These are phyloP conservation scores for Fusarium caatingaense DNA, from an alignment of 2,329 filamentous ascomycete genomes.

Conservation along the genomic window DNA sequence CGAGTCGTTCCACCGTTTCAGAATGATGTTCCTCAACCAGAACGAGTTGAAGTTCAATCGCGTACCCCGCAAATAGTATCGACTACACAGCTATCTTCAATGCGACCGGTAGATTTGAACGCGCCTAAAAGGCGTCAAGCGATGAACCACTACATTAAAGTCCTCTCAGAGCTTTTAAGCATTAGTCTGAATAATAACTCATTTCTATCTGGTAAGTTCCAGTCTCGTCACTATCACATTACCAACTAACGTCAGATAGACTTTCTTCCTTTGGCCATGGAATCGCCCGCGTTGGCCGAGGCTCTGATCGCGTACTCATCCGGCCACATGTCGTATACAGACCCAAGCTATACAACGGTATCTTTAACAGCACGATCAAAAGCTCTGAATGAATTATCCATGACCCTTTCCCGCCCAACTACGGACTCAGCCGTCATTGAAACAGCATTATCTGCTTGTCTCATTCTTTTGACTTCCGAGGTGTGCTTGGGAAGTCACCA, in stretches of 20 bases:
- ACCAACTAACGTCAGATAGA: neutral
- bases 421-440: neutral
- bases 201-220: neutral
- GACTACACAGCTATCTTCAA: neutral
- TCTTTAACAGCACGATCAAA: neutral
- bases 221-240: too few species aligned
- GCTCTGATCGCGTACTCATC: neutral
- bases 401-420: neutral
- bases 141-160: neutral
- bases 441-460: neutral
- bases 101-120: neutral
- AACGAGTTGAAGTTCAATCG: neutral
- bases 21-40: neutral
- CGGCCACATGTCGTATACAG: neutral
- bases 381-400: neutral
- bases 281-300: neutral
- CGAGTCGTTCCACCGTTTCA: neutral
- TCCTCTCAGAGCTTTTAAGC: neutral
- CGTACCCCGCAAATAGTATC: accelerated
- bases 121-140: neutral
- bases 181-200: neutral
- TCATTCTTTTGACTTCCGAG: neutral
- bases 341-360: neutral
- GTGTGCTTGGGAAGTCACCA: neutral
- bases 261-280: neutral